These are phyloP conservation scores for Candida boidinii DNA, from an alignment of 805 yeast genomes.

Conservation along the genomic window DNA sequence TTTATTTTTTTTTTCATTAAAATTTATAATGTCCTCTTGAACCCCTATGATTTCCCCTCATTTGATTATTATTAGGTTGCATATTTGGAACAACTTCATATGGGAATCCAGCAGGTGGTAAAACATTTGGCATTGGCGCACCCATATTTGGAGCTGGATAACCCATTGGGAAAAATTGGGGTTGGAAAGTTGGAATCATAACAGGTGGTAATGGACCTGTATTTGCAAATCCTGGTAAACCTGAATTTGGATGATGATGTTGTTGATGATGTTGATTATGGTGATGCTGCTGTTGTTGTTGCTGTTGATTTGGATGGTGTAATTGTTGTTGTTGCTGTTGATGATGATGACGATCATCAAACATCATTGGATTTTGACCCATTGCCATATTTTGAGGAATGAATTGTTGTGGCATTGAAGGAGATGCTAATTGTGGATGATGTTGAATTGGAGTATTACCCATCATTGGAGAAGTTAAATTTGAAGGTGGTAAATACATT, in stretches of 20 bases:
- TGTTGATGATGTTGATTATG: not conserved
- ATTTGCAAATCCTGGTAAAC: constrained; percentile 1
- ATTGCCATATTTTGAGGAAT: constrained; percentile 6
- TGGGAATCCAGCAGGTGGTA: not conserved
- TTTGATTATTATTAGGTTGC: too few relatives aligned
- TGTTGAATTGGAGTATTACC: too few relatives aligned
- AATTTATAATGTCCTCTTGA: too few relatives aligned
- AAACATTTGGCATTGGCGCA: not conserved
- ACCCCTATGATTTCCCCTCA: too few relatives aligned
- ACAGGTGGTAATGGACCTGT: constrained; percentile 2
- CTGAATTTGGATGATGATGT: constrained; percentile 1
- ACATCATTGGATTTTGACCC: constrained; percentile 8
- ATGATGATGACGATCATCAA: constrained; percentile 12
- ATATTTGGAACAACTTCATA: too few relatives aligned
- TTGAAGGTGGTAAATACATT: constrained; percentile 6
- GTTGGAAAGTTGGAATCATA: constrained; percentile 10
- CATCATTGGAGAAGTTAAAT: too few relatives aligned
- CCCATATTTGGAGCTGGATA: constrained; percentile 5
- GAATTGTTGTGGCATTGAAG: constrained; percentile 12
- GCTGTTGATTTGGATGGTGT: constrained; percentile 1
- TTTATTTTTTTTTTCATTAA: too few relatives aligned
- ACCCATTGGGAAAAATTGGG: constrained; percentile 11
- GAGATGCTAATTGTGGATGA: too few relatives aligned
- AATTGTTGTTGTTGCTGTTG: constrained; percentile 15
- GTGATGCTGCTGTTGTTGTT: constrained; percentile 1